Conservation (phyloP, 192 early-diverging fungal species). For the Backusella westeae region DNA sequence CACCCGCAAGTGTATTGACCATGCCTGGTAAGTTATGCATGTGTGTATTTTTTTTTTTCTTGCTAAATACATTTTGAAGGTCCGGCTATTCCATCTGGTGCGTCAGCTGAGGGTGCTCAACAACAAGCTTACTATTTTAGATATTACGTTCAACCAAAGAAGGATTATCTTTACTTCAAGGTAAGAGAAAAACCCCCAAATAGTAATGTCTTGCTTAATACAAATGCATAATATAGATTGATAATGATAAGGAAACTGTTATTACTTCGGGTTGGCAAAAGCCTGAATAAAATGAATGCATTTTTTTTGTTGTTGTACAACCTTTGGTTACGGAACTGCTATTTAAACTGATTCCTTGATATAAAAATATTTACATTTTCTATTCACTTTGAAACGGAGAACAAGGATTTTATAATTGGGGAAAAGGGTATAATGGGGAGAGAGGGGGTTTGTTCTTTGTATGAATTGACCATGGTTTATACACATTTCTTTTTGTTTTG, state of each 20-base stretch:
- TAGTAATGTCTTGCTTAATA: too few relatives aligned
- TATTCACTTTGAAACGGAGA: not conserved
- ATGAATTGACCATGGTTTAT: not conserved
- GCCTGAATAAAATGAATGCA: not conserved
- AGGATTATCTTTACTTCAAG: constrained; percentile 42
- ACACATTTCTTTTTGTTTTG: not conserved
- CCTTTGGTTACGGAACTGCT: not conserved
- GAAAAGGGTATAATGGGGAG: not conserved
- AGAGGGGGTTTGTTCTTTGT: not conserved
- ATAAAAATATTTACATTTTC: not conserved
- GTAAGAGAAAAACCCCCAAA: not conserved
- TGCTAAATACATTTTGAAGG: not conserved
- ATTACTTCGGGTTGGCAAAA: constrained; percentile 24
- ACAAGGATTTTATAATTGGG: not conserved
- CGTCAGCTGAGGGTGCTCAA: not conserved
- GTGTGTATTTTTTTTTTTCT: not conserved
- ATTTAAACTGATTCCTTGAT: not conserved
- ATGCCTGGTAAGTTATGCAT: constrained; percentile 32
- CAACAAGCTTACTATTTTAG: constrained; percentile 30
- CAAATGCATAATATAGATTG: constrained; percentile 24
- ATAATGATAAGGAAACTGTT: constrained; percentile 43
- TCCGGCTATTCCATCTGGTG: not conserved
- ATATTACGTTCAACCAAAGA: constrained; percentile 24
- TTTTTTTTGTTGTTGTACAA: not conserved
- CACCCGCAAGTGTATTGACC: constrained; percentile 7